phyloP scores from a whole-genome alignment of 441 rosid species.

The Adansonia grandidieri region DNA sequence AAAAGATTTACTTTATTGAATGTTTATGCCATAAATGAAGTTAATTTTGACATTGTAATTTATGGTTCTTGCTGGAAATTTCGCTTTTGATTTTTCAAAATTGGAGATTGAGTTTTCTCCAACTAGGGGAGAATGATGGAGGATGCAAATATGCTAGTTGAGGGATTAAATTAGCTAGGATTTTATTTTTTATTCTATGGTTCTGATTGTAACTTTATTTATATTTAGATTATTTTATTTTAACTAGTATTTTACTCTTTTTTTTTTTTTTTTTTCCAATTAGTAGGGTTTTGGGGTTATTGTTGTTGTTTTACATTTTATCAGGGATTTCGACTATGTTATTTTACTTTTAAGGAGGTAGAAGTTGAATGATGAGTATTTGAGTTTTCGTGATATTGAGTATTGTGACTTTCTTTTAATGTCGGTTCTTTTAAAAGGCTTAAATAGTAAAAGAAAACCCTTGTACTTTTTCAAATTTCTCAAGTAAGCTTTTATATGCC shows the following conservation, averaged over 20 bases:
- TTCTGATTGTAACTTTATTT: not conserved
- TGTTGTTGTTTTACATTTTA: not conserved
- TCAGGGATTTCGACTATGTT: not conserved
- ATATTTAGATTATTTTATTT: not conserved
- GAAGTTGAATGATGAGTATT: not conserved
- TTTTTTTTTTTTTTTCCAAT: not conserved
- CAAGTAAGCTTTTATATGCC: not conserved
- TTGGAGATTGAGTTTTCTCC: not conserved
- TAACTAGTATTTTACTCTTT: not conserved
- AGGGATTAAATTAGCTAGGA: not conserved
- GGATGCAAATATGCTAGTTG: not conserved
- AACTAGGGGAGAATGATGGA: not conserved
- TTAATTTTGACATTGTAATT: not conserved
- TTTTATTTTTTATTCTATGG: not conserved
- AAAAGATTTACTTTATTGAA: not conserved
- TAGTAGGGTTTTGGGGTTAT: not conserved
- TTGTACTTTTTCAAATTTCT: not conserved
- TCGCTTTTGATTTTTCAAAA: not conserved
- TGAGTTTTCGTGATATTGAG: not conserved
- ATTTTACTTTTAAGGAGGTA: not conserved
- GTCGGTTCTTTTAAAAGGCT: not conserved
- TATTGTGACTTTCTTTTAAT: not conserved
- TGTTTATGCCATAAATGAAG: conserved; percentile 2
- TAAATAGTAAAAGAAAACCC: not conserved
- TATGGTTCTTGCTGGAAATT: not conserved